Percentiles rank a stretch among this genome's conserved stretches.
These are phyloP conservation scores for Cryptococcus maquisensis DNA, from an alignment of 1,284 basidiomycete genomes.

Conservation along the genomic window DNA sequence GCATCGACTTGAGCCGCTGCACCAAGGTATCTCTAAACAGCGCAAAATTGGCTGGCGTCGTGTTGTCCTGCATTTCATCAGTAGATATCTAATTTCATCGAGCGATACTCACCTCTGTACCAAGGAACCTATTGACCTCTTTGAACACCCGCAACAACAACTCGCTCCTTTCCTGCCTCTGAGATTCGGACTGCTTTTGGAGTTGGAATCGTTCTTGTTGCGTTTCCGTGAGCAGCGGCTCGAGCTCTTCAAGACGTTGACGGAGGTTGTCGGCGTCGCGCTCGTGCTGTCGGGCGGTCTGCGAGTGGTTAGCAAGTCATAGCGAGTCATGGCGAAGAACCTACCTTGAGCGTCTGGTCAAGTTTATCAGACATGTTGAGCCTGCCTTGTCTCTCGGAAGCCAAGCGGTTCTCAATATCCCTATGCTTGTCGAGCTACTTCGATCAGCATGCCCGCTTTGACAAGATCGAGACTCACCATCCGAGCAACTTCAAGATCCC, in stretches of 20 bases:
- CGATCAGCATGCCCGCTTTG: neutral
- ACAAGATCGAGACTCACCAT: slow-evolving; percentile 50
- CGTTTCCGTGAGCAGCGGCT: slow-evolving; percentile 75
- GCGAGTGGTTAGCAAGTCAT: neutral
- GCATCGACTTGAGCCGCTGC: slow-evolving; percentile 74
- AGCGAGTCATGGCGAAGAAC: slow-evolving; percentile 7
- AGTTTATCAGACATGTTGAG: slow-evolving; percentile 81
- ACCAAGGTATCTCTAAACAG: slow-evolving; percentile 89
- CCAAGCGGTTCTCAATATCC: slow-evolving; percentile 69
- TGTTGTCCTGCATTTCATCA: slow-evolving; percentile 34
- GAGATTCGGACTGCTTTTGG: slow-evolving; percentile 79
- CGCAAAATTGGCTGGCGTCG: slow-evolving; percentile 66
- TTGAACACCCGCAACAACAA: slow-evolving; percentile 87
- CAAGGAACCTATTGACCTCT: slow-evolving; percentile 90
- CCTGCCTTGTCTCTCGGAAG: slow-evolving; percentile 75
- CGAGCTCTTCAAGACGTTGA: slow-evolving; percentile 66
- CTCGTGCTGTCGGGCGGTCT: slow-evolving; percentile 61
- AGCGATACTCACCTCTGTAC: slow-evolving; percentile 65
- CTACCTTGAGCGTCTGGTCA: slow-evolving; percentile 59
- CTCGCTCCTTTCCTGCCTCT: slow-evolving; percentile 87
- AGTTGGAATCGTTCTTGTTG: slow-evolving; percentile 67
- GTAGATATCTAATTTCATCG: neutral
- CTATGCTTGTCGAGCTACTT: slow-evolving; percentile 65
- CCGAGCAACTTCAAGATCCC: slow-evolving; percentile 65
- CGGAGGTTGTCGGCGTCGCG: slow-evolving; percentile 59